These are phyloP conservation scores for Pugionium cornutum DNA, from an alignment of 345 rosid genomes.

Conservation along the genomic window DNA sequence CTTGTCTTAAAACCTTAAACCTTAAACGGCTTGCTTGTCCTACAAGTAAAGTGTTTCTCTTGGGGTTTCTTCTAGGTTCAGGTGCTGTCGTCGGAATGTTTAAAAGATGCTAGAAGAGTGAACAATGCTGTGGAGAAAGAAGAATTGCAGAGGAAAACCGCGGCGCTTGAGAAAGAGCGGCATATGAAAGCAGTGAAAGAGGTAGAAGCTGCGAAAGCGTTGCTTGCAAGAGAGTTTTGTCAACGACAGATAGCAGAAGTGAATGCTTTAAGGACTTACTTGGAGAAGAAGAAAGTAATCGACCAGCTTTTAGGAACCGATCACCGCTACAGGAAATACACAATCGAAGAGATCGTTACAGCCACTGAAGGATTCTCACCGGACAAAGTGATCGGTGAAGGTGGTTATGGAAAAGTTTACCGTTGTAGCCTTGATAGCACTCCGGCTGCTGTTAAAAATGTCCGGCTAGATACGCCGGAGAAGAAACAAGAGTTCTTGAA, in stretches of 20 bases:
- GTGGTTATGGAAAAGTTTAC: slow-evolving; percentile 85
- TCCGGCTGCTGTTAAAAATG: slow-evolving; percentile 84
- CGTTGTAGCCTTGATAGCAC: slow-evolving; percentile 73
- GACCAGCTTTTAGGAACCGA: slow-evolving; percentile 60
- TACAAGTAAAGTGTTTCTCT: slow-evolving; percentile 7
- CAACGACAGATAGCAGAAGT: slow-evolving; percentile 70
- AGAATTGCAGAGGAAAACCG: slow-evolving; percentile 56
- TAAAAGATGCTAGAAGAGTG: slow-evolving; percentile 56
- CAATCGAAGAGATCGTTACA: slow-evolving; percentile 54
- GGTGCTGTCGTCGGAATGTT: slow-evolving; percentile 57
- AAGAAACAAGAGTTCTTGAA: slow-evolving; percentile 75
- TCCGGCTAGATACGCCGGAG: slow-evolving; percentile 52
- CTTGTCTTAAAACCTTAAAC: too few species aligned
- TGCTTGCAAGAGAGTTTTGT: slow-evolving; percentile 60
- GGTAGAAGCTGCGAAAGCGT: slow-evolving; percentile 63
- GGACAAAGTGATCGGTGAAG: slow-evolving; percentile 71
- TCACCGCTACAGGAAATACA: slow-evolving; percentile 68
- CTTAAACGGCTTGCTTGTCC: neutral
- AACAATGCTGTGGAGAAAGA: slow-evolving; percentile 65
- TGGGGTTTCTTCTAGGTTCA: slow-evolving; percentile 50
- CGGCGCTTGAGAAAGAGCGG: slow-evolving; percentile 63
- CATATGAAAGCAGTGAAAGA: slow-evolving; percentile 63
- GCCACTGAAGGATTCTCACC: slow-evolving; percentile 71
- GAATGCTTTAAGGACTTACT: slow-evolving; percentile 59
- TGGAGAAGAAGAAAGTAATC: slow-evolving; percentile 65